phyloP scores from a whole-genome alignment of 2,329 filamentous ascomycete species.

The Lasiodiplodia theobromae region DNA sequence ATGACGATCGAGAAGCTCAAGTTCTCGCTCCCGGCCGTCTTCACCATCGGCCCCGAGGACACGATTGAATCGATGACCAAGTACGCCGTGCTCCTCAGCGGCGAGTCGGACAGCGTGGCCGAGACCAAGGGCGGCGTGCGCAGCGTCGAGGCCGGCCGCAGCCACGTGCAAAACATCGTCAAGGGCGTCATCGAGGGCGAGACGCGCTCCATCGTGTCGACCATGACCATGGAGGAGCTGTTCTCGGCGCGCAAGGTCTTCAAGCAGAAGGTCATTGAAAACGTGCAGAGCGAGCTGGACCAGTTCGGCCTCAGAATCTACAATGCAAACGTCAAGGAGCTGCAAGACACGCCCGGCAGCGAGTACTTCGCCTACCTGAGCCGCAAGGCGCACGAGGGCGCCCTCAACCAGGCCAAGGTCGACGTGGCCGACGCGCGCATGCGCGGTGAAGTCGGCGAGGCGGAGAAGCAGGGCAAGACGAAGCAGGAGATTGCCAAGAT shows the following conservation, averaged over 20 bases:
- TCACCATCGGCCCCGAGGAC: conserved; percentile 83
- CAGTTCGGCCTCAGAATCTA: conserved; percentile 80
- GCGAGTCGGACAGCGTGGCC: conserved; percentile 56
- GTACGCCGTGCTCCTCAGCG: conserved; percentile 81
- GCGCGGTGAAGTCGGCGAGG: conserved; percentile 76
- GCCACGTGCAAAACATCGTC: conserved; percentile 83
- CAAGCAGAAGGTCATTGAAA: conserved; percentile 68
- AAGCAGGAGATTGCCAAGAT: conserved; percentile 90
- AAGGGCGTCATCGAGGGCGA: conserved; percentile 92
- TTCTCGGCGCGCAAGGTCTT: conserved; percentile 80
- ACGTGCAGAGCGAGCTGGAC: conserved; percentile 79
- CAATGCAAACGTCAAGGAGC: conserved; percentile 83
- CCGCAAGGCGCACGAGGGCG: conserved; percentile 84
- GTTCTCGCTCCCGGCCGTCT: conserved; percentile 81
- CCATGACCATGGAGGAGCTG: conserved; percentile 94
- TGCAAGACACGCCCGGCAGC: conserved; percentile 82
- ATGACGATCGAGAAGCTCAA: conserved; percentile 92
- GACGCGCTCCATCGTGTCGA: conserved; percentile 80
- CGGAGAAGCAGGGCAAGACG: conserved; percentile 78
- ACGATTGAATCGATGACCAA: conserved; percentile 75
- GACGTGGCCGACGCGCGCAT: conserved; percentile 66
- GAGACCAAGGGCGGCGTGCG: conserved; percentile 44
- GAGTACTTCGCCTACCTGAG: conserved; percentile 84
- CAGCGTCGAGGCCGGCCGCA: conserved; percentile 54
- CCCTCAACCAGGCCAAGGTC: conserved; percentile 77